phyloP scores from a whole-genome alignment of 225 moss, liverwort and hornwort species.

The Asterella californica region DNA sequence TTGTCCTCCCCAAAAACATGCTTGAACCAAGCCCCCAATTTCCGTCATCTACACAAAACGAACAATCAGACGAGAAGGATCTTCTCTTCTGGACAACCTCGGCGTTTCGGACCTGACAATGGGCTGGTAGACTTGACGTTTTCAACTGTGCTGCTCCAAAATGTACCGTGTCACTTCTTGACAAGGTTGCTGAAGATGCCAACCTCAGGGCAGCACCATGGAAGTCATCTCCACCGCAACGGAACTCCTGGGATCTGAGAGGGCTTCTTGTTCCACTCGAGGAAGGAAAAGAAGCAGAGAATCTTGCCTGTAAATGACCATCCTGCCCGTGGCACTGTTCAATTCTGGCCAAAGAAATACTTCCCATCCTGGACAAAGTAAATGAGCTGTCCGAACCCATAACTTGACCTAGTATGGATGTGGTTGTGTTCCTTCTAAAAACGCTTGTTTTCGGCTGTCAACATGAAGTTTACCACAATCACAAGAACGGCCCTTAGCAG shows the following conservation, averaged over 20 bases:
- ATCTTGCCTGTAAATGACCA: slow-evolving; percentile 25
- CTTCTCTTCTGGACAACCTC: slow-evolving; percentile 29
- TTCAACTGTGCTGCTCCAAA: slow-evolving; percentile 12
- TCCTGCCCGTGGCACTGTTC: slow-evolving; percentile 35
- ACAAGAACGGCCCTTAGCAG: neutral
- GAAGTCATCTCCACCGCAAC: slow-evolving; percentile 34
- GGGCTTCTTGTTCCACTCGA: slow-evolving; percentile 33
- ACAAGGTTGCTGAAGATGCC: slow-evolving; percentile 12
- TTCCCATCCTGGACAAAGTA: slow-evolving; percentile 34
- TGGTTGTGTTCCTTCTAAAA: neutral
- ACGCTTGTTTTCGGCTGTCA: neutral
- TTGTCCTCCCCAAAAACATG: slow-evolving; percentile 27
- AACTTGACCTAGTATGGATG: neutral
- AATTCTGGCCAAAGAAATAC: slow-evolving; percentile 29
- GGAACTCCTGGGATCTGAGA: slow-evolving; percentile 32
- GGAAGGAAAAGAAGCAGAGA: slow-evolving; percentile 27
- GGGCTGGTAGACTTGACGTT: slow-evolving; percentile 11
- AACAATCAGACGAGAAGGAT: slow-evolving; percentile 11
- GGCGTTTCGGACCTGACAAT: slow-evolving; percentile 5
- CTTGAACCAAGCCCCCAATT: slow-evolving; percentile 32
- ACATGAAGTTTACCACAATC: neutral
- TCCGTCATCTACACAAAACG: slow-evolving; percentile 28
- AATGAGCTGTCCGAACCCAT: slow-evolving; percentile 39
- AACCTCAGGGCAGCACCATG: slow-evolving; percentile 19
- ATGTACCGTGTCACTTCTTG: slow-evolving; percentile 17